phyloP scores from a whole-genome alignment of 2,329 filamentous ascomycete species.

The Pyrenophora teres region DNA sequence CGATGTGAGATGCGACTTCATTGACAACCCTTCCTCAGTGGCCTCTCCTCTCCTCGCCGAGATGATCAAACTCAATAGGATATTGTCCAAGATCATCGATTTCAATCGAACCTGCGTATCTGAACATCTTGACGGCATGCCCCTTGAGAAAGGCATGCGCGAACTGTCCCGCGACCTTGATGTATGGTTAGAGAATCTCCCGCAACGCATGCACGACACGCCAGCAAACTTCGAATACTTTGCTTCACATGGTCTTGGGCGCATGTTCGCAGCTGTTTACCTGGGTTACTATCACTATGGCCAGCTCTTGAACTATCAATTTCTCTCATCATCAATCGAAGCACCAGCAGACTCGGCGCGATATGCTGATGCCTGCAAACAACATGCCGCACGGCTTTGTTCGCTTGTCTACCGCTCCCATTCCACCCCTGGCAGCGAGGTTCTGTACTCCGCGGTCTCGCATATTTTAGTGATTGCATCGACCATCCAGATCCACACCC shows the following conservation, averaged over 20 bases:
- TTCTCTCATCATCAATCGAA: constrained; percentile 22
- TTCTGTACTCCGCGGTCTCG: constrained; percentile 29
- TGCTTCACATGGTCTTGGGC: constrained; percentile 25
- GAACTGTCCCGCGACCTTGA: constrained; percentile 25
- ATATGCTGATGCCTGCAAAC: constrained; percentile 30
- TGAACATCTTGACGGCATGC: constrained; percentile 25
- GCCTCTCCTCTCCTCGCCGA: constrained; percentile 31
- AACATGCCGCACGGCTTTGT: constrained; percentile 29
- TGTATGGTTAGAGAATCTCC: constrained; percentile 26
- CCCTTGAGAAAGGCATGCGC: constrained; percentile 22
- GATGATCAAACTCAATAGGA: constrained; percentile 32
- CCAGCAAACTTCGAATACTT: constrained; percentile 29
- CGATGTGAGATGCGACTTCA: constrained; percentile 15
- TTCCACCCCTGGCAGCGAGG: constrained; percentile 25
- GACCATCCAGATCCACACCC: constrained; percentile 30
- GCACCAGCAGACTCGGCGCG: constrained; percentile 14
- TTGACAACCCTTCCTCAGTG: constrained; percentile 10
- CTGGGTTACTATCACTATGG: constrained; percentile 33
- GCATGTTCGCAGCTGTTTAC: constrained; percentile 31
- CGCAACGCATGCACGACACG: constrained; percentile 32
- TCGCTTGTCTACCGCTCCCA: constrained; percentile 29
- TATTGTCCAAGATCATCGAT: constrained; percentile 28
- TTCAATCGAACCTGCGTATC: constrained; percentile 30
- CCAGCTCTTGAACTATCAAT: constrained; percentile 31
- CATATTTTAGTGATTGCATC: constrained; percentile 33